These are phyloP conservation scores for Esteya vermicola DNA, from an alignment of 2,329 filamentous ascomycete species.

Conservation along the genomic window DNA sequence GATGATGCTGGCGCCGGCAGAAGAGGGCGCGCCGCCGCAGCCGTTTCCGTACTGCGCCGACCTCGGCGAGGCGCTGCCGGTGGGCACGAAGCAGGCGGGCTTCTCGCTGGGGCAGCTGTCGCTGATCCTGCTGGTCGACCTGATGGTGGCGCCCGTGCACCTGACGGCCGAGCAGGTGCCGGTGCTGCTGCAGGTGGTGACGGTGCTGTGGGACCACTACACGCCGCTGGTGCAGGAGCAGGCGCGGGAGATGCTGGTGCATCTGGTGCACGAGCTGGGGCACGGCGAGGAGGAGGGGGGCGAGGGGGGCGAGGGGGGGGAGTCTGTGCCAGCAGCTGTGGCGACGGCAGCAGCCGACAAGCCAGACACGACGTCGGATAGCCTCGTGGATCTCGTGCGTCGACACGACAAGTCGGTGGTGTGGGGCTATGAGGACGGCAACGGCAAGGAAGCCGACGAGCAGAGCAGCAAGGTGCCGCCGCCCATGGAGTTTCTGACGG, in stretches of 20 bases:
- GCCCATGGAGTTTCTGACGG: slow-evolving; percentile 75
- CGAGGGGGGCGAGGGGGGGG: slow-evolving; percentile 27
- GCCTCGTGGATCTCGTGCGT: slow-evolving; percentile 75
- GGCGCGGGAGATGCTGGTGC: slow-evolving; percentile 92
- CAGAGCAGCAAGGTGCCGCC: slow-evolving; percentile 68
- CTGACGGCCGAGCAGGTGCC: slow-evolving; percentile 68
- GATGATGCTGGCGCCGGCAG: slow-evolving; percentile 29
- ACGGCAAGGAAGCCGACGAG: slow-evolving; percentile 54
- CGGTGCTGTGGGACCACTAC: slow-evolving; percentile 96
- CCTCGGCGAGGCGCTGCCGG: slow-evolving; percentile 60
- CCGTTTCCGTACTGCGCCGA: slow-evolving; percentile 79
- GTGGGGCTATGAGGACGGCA: slow-evolving; percentile 91
- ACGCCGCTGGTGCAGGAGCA: slow-evolving; percentile 91
- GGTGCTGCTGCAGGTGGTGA: slow-evolving; percentile 75
- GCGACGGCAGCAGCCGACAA: slow-evolving; percentile 48
- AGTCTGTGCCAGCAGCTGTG: neutral
- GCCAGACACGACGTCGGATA: too few species aligned
- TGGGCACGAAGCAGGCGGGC: slow-evolving; percentile 81
- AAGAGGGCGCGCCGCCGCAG: neutral
- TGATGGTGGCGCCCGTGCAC: slow-evolving; percentile 86
- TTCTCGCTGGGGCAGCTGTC: slow-evolving; percentile 89
- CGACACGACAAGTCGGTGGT: slow-evolving; percentile 72
- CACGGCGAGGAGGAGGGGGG: slow-evolving; percentile 46
- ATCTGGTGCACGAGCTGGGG: slow-evolving; percentile 86
- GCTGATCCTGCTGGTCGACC: slow-evolving; percentile 82